Percentiles rank a stretch among this genome's conserved stretches.
Evolutionary conservation across 352 stramenopile genomes (phyloP).

Genomic region (Globisporangium alternatum): DNA sequence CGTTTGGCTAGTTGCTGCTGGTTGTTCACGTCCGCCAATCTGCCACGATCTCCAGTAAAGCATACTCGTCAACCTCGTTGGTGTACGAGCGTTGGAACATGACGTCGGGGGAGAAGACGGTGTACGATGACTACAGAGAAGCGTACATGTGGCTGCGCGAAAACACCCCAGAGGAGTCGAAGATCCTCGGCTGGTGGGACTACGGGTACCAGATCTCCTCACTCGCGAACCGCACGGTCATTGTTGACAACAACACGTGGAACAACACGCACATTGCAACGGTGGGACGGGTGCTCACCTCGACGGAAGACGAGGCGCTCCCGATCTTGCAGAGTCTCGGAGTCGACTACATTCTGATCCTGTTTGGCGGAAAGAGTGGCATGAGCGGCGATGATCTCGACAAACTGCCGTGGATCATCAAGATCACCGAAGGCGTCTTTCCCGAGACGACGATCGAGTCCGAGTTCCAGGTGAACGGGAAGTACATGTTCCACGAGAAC

Average conservation of each 20-base stretch:
- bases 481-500: constrained; percentile 69
- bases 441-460: constrained; percentile 79
- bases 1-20: constrained; percentile 48
- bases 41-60: constrained; percentile 57
- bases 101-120: constrained; percentile 34
- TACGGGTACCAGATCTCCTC: constrained; percentile 86
- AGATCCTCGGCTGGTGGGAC: constrained; percentile 84
- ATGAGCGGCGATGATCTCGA: constrained; percentile 89
- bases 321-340: constrained; percentile 74
- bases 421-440: constrained; percentile 89
- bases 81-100: constrained; percentile 61
- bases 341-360: constrained; percentile 78
- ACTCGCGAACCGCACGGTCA: constrained; percentile 77
- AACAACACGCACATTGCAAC: constrained; percentile 97
- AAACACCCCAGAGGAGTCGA: constrained; percentile 65
- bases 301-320: constrained; percentile 59
- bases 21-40: constrained; percentile 64
- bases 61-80: constrained; percentile 79
- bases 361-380: constrained; percentile 68
- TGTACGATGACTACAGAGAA: constrained; percentile 81
- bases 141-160: constrained; percentile 78
- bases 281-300: constrained; percentile 80
- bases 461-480: constrained; percentile 73
- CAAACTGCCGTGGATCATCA: constrained; percentile 93
- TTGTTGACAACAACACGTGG: constrained; percentile 97